phyloP scores from a whole-genome alignment of 306 rosid genomes.

The Phaseolus lunatus region DNA sequence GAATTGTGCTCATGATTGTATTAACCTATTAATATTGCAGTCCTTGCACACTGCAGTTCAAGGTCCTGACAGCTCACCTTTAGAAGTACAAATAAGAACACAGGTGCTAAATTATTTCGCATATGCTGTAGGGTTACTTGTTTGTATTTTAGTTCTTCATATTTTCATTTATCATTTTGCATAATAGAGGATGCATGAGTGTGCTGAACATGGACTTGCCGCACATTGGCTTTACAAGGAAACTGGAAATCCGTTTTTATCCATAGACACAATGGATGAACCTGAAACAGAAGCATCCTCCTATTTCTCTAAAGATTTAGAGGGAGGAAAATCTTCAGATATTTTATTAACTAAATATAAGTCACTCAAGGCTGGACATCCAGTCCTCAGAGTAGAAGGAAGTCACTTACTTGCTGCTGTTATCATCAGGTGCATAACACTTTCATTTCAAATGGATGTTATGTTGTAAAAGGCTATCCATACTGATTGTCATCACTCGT shows the following conservation, averaged over 20 bases:
- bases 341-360: conserved; percentile 61
- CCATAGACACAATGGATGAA: conserved; percentile 58
- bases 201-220: conserved; percentile 98
- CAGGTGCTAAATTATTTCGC: conserved; percentile 63
- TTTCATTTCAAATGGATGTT: conserved; percentile 26
- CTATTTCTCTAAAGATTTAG: conserved; percentile 66
- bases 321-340: conserved; percentile 62
- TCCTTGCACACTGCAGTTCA: conserved; percentile 96
- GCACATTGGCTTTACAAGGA: conserved; percentile 99
- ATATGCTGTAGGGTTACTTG: conserved; percentile 29
- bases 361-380: conserved; percentile 84
- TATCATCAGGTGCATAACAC: conserved; percentile 64
- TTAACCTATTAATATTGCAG: conserved; percentile 57
- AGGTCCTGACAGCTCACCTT: conserved; percentile 90
- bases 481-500: conserved; percentile 22
- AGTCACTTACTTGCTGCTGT: conserved; percentile 96
- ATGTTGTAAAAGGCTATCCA: conserved; percentile 21
- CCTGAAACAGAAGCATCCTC: conserved; percentile 65
- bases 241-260: conserved; percentile 66
- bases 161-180: conserved; percentile 32
- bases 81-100: conserved; percentile 98
- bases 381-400: conserved; percentile 96
- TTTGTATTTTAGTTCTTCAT: conserved; percentile 37
- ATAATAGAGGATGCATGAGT: conserved; percentile 90
- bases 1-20: conserved; percentile 33